A percentile compares a stretch with the other conserved stretches of the same genome.
Evolutionary conservation across 2,329 filamentous ascomycete species (phyloP).

Genomic region (Rutstroemia sp.): DNA sequence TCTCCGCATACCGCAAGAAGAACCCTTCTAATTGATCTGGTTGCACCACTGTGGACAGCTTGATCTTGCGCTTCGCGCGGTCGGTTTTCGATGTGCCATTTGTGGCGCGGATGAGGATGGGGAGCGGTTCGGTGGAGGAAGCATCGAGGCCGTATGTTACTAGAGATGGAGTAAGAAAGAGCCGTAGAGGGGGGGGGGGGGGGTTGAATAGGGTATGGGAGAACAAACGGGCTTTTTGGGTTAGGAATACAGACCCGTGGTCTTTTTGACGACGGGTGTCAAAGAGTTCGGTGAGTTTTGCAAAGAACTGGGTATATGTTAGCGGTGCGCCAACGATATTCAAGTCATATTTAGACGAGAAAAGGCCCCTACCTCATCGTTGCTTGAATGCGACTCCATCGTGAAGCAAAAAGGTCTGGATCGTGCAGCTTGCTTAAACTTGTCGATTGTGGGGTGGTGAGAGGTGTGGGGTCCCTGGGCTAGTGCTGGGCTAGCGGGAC

Average conservation of each 20-base stretch:
- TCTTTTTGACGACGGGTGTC: conserved; percentile 42
- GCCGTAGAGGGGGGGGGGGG: not conserved
- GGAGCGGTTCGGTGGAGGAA: conserved; percentile 41
- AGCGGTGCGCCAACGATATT: not conserved
- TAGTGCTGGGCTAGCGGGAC: not conserved
- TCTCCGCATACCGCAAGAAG: conserved; percentile 78
- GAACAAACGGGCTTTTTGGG: conserved; percentile 64
- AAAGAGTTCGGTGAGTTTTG: conserved; percentile 6
- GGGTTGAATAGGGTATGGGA: not conserved
- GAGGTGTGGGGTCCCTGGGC: conserved; percentile 8
- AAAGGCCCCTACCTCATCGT: conserved; percentile 46
- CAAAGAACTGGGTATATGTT: conserved; percentile 56
- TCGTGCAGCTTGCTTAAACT: conserved; percentile 7
- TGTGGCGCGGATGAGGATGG: conserved; percentile 61
- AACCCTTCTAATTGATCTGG: conserved; percentile 71
- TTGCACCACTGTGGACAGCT: conserved; percentile 76
- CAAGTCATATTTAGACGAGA: no score
- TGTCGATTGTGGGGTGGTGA: conserved; percentile 14
- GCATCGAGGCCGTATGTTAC: not conserved
- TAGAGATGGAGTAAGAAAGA: not conserved
- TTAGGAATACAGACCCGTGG: conserved; percentile 67
- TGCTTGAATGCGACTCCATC: conserved; percentile 43
- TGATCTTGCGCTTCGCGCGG: conserved; percentile 44
- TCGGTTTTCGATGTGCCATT: not conserved
- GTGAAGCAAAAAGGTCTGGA: conserved; percentile 31